phyloP scores from a whole-genome alignment of 345 rosid genomes.

The Hibiscus trionum region DNA sequence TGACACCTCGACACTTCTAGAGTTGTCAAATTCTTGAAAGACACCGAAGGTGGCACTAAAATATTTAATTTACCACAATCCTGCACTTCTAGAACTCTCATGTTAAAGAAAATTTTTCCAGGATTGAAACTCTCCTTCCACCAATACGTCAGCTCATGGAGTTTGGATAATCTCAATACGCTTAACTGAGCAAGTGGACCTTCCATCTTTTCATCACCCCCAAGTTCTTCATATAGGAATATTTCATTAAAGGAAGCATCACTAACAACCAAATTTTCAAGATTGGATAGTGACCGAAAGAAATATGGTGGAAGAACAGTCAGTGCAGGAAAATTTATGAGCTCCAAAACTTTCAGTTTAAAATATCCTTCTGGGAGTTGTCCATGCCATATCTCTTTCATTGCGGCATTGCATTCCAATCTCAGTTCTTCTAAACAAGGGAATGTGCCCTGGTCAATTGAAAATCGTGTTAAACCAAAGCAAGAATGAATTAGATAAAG shows the following conservation, averaged over 20 bases:
- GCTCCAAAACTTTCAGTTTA: constrained; percentile 1
- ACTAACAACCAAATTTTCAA: background rate
- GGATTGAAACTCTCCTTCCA: constrained; percentile 1
- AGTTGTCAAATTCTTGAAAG: constrained; percentile 13
- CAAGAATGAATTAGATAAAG: background rate
- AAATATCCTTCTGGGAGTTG: constrained; percentile 2
- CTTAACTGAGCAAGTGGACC: background rate
- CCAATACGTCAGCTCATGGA: background rate
- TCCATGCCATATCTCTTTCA: constrained; percentile 10
- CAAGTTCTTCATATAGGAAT: background rate
- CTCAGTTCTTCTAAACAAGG: background rate
- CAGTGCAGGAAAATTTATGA: background rate
- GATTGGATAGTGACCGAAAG: background rate
- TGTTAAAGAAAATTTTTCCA: background rate
- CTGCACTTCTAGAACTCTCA: constrained; percentile 10
- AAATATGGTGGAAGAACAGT: background rate
- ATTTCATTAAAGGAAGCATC: constrained; percentile 9
- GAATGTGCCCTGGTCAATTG: background rate
- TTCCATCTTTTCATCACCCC: background rate
- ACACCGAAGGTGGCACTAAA: constrained; percentile 7
- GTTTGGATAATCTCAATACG: background rate
- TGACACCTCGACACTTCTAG: constrained; percentile 11
- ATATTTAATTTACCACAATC: background rate
- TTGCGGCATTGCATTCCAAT: background rate
- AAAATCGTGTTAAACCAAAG: background rate